Percentiles rank a stretch among this genome's conserved stretches.
Conservation (phyloP, 148 eudicot genomes). For the Camellia sinensis region DNA sequence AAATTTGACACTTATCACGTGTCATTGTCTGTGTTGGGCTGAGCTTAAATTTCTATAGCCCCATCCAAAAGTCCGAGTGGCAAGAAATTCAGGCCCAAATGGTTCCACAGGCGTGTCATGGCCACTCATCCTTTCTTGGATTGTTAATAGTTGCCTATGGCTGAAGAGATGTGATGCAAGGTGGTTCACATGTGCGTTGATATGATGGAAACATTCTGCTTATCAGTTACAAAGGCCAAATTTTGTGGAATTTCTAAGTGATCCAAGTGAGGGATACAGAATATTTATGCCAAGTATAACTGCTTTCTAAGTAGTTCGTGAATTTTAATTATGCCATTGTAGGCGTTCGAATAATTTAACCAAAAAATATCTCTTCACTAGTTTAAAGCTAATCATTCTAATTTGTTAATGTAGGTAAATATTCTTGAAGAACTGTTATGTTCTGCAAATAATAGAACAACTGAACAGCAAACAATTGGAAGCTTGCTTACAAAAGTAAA, state of each 20-base stretch:
- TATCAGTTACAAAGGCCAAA: not conserved
- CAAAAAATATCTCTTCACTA: not conserved
- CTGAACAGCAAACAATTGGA: constrained; percentile 44
- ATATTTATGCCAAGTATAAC: not conserved
- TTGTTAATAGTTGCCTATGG: not conserved
- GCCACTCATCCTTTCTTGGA: not conserved
- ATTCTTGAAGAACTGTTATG: constrained; percentile 69
- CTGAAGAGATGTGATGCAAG: not conserved
- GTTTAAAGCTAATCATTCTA: constrained; percentile 11
- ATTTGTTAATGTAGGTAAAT: constrained; percentile 48
- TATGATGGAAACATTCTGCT: not conserved
- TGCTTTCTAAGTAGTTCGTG: not conserved
- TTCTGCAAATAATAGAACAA: constrained; percentile 29
- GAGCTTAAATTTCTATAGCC: not conserved
- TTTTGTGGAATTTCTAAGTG: not conserved
- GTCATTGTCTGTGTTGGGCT: not conserved
- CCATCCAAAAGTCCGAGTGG: not conserved
- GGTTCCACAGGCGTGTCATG: not conserved
- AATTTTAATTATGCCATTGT: not conserved
- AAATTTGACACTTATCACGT: not conserved
- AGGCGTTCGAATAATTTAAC: not conserved
- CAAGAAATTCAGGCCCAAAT: not conserved
- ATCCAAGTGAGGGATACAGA: not conserved
- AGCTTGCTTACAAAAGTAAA: constrained; percentile 57
- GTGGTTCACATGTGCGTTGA: not conserved